These are phyloP conservation scores for Pyrus communis DNA, from an alignment of 306 rosid species.

Conservation along the genomic window DNA sequence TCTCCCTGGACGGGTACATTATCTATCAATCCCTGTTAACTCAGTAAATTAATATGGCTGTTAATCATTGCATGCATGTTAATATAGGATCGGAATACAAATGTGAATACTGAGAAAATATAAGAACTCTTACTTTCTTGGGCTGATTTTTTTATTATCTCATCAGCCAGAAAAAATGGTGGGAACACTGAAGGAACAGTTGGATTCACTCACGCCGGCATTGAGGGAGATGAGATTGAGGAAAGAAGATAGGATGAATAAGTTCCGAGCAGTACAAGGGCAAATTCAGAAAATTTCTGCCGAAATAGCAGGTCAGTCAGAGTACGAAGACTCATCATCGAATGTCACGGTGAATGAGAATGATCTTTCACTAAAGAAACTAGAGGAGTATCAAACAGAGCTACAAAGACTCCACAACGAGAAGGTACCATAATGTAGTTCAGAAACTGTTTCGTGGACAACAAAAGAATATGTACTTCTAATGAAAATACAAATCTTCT, in stretches of 20 bases:
- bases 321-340: slow-evolving; percentile 26
- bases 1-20: slow-evolving; percentile 81
- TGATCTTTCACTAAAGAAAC: slow-evolving; percentile 80
- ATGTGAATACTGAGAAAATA: neutral
- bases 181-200: slow-evolving; percentile 85
- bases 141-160: slow-evolving; percentile 22
- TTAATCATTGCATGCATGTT: neutral
- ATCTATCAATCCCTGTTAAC: neutral
- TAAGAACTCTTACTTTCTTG: neutral
- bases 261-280: slow-evolving; percentile 64
- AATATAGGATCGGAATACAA: neutral
- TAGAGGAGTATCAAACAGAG: slow-evolving; percentile 75
- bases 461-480: neutral
- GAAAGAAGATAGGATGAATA: slow-evolving; percentile 82
- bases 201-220: slow-evolving; percentile 89
- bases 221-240: slow-evolving; percentile 70
- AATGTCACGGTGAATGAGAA: slow-evolving; percentile 54
- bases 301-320: slow-evolving; percentile 72
- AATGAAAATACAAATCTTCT: slow-evolving; percentile 6
- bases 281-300: slow-evolving; percentile 73
- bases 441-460: slow-evolving; percentile 11
- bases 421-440: slow-evolving; percentile 46
- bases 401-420: slow-evolving; percentile 69
- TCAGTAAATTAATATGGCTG: neutral
- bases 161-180: slow-evolving; percentile 85